Conservation (phyloP, 176 grass and related monocot species). For the Oropetium thomaeum region DNA sequence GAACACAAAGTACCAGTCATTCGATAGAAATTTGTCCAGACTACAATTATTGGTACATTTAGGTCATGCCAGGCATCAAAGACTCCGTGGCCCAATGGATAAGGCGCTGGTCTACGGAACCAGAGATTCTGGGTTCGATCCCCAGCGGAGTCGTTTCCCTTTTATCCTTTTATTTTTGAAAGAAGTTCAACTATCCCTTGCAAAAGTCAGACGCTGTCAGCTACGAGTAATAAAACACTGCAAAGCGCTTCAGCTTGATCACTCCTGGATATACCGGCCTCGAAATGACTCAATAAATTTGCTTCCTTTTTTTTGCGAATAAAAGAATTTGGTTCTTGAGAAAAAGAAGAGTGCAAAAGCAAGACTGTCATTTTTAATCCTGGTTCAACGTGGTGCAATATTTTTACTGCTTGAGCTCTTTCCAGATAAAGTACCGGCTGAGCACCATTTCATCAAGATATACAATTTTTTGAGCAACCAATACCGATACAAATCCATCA, state of each 20-base stretch:
- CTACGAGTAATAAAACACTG: too few relatives aligned
- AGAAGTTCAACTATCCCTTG: too few relatives aligned
- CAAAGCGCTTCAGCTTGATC: too few relatives aligned
- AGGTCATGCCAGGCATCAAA: background rate
- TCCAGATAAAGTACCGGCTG: background rate
- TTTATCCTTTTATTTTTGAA: background rate
- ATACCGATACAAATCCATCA: background rate
- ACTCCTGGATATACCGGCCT: background rate
- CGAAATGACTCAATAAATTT: too few relatives aligned
- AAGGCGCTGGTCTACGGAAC: conserved; percentile 99
- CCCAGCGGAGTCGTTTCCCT: conserved; percentile 54
- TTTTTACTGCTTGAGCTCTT: background rate
- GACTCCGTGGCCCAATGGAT: conserved; percentile 98
- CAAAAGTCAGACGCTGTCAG: too few relatives aligned
- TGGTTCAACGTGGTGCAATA: background rate
- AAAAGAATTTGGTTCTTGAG: background rate
- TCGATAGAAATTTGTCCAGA: too few relatives aligned
- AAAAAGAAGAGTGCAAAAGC: too few relatives aligned
- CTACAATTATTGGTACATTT: too few relatives aligned
- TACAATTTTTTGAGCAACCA: too few relatives aligned
- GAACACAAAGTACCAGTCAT: background rate
- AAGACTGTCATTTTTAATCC: background rate
- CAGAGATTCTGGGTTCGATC: conserved; percentile 99
- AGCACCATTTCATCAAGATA: background rate
- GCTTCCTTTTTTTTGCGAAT: too few relatives aligned